Evolutionary conservation across 2,329 filamentous ascomycete genomes (phyloP).

Genomic region (Fusarium sambucinum): DNA sequence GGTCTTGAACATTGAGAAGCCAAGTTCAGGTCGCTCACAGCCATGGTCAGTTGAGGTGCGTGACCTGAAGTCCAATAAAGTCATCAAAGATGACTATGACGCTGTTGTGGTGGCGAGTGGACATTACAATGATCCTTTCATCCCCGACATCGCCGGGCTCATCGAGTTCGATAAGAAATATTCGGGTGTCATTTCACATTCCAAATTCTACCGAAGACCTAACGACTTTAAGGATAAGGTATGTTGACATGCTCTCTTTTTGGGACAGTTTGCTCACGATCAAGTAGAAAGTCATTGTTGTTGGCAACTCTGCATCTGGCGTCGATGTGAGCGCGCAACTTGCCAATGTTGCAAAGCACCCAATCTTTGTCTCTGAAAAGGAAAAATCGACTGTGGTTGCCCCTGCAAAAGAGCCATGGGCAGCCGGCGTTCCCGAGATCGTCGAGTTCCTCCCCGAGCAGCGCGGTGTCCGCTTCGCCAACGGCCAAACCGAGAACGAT

Average conservation of each 20-base stretch:
- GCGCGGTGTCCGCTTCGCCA: conserved; percentile 69
- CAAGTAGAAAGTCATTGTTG: conserved; percentile 71
- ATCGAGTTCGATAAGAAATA: conserved; percentile 63
- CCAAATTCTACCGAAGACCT: conserved; percentile 73
- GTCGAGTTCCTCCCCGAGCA: conserved; percentile 59
- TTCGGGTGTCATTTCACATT: conserved; percentile 68
- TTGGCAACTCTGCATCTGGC: conserved; percentile 79
- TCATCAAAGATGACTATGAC: conserved; percentile 61
- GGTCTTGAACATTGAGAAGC: conserved; percentile 61
- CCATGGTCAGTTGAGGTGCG: conserved; percentile 60
- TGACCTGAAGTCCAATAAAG: conserved; percentile 47
- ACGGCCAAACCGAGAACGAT: conserved; percentile 70
- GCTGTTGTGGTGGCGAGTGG: conserved; percentile 73
- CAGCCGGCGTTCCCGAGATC: conserved; percentile 59
- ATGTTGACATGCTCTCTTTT: not conserved
- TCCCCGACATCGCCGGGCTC: conserved; percentile 69
- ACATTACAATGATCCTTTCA: conserved; percentile 70
- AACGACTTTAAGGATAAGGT: conserved; percentile 52
- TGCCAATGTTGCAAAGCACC: conserved; percentile 62
- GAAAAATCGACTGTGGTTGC: conserved; percentile 45
- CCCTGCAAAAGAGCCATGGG: conserved; percentile 48
- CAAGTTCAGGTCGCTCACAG: conserved; percentile 6
- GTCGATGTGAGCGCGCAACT: conserved; percentile 78
- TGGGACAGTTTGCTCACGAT: not conserved
- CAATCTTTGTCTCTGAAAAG: conserved; percentile 69